Evolutionary conservation across 2,329 filamentous ascomycete genomes (phyloP), one percentile per base, ranked within the genome.

Genomic region (Colletotrichum sp.): DNA sequence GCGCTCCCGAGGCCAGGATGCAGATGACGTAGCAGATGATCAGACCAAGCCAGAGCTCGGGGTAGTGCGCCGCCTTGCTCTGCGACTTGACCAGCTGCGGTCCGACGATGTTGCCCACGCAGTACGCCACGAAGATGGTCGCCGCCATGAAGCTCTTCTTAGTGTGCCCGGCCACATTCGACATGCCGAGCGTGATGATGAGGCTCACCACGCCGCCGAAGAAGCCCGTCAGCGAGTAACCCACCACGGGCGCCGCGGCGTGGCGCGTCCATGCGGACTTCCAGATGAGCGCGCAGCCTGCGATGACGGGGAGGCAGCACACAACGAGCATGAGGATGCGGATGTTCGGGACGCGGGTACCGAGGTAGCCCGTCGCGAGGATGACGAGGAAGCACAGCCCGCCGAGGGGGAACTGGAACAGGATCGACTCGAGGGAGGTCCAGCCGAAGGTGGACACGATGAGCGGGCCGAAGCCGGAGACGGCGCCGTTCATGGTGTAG

Each of bases 61-160:
- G 94, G 80, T 95, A 95, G 83, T 95, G 94, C 64, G 89, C 81
- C 0, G 81, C 84, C 78, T 93, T 93, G 1, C 92, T 93, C 82
- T 93, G 86, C n/a, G 89, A 92, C 79, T 90, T 91, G 55, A 95
- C 90, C 52, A 95, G 86, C 83, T 94, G 93, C 5, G 94, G 94
- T 0, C 94, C 94, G 28, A 95, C 91, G 67, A 96, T 95, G 79
- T 95, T 95, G 2, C 94, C 89, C 4, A 95, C 92, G 71, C 93
- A 94, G 80, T 95, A 95, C 1, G 93, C 93, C 0, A 95, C 93
- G 77, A 95, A 96, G 2, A 95, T 93, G 0, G 92, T 92, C 0
- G 92, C 92, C 0, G 94, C 93, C 88, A 94, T 95, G 80, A 94
- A 92, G 77, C 92, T 94, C 87, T 95, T 95, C 85, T 96, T 96